phyloP scores from a whole-genome alignment of 2,329 filamentous ascomycete genomes.

The Leptographium lundbergii region DNA sequence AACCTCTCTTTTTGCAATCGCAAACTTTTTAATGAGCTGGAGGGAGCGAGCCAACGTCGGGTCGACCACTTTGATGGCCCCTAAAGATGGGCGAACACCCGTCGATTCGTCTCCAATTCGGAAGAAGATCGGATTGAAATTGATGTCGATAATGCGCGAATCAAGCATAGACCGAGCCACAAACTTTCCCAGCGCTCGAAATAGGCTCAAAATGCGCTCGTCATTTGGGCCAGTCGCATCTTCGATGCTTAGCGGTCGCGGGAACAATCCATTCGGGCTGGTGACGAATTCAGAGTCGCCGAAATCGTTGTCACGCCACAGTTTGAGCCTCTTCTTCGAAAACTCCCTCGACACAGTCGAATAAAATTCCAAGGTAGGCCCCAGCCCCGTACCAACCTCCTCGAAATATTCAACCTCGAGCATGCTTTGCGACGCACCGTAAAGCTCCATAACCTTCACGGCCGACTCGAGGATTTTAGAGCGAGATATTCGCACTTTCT shows the following conservation, averaged over 20 bases:
- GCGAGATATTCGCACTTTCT: slow-evolving; percentile 95
- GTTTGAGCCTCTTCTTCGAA: slow-evolving; percentile 89
- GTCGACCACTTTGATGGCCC: slow-evolving; percentile 82
- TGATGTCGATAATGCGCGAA: slow-evolving; percentile 92
- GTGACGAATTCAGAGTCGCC: slow-evolving; percentile 68
- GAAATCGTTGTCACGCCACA: slow-evolving; percentile 87
- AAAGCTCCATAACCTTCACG: slow-evolving; percentile 96
- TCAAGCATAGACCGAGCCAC: slow-evolving; percentile 97
- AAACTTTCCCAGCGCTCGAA: slow-evolving; percentile 92
- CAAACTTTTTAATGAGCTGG: slow-evolving; percentile 78
- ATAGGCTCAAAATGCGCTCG: slow-evolving; percentile 78
- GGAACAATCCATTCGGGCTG: slow-evolving; percentile 75
- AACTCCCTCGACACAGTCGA: slow-evolving; percentile 96
- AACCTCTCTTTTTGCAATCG: slow-evolving; percentile 65
- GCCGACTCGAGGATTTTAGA: slow-evolving; percentile 93
- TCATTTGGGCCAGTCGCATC: slow-evolving; percentile 64
- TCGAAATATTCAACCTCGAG: slow-evolving; percentile 98
- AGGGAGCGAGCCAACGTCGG: slow-evolving; percentile 74
- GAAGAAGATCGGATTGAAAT: slow-evolving; percentile 97
- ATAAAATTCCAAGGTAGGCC: slow-evolving; percentile 94
- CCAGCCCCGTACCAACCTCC: slow-evolving; percentile 90
- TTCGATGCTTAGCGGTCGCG: slow-evolving; percentile 73
- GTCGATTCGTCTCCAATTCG: slow-evolving; percentile 64
- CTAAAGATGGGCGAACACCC: slow-evolving; percentile 67
- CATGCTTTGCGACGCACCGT: slow-evolving; percentile 91